Base-by-base conservation (phyloP, 306 rosid species). In the Elaeagnus macrophylla region DNA sequence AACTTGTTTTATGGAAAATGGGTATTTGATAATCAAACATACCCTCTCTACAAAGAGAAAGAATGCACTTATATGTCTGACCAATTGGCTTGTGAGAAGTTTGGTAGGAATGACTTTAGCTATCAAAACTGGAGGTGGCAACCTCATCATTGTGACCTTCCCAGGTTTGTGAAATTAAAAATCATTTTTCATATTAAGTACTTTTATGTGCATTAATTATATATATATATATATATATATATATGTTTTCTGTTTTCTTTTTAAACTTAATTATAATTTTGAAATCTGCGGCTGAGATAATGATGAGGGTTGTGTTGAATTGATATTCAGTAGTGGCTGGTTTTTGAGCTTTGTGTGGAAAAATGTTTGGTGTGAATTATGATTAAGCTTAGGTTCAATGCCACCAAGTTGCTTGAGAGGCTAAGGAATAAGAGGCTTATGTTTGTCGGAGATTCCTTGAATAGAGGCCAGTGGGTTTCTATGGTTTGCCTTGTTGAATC, bases 401-500 rank as follows among this genome's bases (percentile, higher is more conserved):
- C 83, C 82, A 83, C 94, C 71, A 72, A 70, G 57, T 49, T 85
- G 72, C 85, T 85, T 48, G 79, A 83, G 76, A 79, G 59, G 67
- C 77, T 83, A 57, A 83, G 91, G 81, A 79, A 86, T 78, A 86
- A 81, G 77, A 79, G 95, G 73, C 81, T 90, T 57, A 68, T 83
- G 54, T 90, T 79, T 68, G 95, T 83, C 17, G 95, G 97, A 25
- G 97, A 90, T 69, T 90, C 97, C 12, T 75, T 90, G 54, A 86
- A 90, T 55, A 75, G 94, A 67, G 94, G 94, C 39, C 95, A 86
- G 74, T 91, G 97, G 97, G 83, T 84, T 67, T 91, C 97, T 8
- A 81, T 91, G 94, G 82, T 86, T 47, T 90, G 97, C 59, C 81
- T 90, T 49, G 60, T 83, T 7, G 84, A 82, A 15, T 76, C 86